Conservation (phyloP, 306 rosid genomes). For the Adenanthera pavonina region DNA sequence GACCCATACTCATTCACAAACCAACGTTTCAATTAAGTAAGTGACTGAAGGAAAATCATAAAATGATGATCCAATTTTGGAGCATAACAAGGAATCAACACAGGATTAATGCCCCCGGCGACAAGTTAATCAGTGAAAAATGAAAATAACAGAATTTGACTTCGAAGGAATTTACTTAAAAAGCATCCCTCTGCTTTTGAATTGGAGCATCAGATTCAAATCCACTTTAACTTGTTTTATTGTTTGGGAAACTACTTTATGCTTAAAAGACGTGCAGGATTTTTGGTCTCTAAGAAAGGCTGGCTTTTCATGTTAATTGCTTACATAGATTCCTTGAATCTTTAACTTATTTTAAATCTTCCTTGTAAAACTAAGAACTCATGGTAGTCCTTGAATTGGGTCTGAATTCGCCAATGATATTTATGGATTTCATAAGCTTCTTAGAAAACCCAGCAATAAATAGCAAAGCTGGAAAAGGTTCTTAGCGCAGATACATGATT, state of each 20-base stretch:
- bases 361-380: constrained; percentile 5
- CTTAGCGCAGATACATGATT: constrained; percentile 41
- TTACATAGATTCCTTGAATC: constrained; percentile 48
- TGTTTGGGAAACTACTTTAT: constrained; percentile 45
- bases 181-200: constrained; percentile 48
- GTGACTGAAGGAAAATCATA: constrained; percentile 40
- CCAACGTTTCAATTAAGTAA: constrained; percentile 36
- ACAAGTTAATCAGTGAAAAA: constrained; percentile 29
- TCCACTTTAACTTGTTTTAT: constrained; percentile 48
- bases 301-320: constrained; percentile 42
- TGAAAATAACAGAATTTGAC: constrained; percentile 38
- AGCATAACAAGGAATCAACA: constrained; percentile 31
- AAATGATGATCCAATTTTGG: constrained; percentile 27
- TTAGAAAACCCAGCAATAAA: constrained; percentile 45
- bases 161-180: constrained; percentile 38
- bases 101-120: background rate
- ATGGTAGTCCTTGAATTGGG: constrained; percentile 38
- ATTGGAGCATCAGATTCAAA: constrained; percentile 54
- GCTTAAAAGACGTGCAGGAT: constrained; percentile 36
- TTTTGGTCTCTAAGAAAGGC: constrained; percentile 5
- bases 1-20: constrained; percentile 21
- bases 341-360: constrained; percentile 26
- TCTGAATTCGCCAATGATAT: constrained; percentile 40
- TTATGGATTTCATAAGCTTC: constrained; percentile 50
- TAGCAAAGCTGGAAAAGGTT: constrained; percentile 39